Conservation (phyloP, 768 basidiomycete genomes). For the Lactifluus subvellereus region DNA sequence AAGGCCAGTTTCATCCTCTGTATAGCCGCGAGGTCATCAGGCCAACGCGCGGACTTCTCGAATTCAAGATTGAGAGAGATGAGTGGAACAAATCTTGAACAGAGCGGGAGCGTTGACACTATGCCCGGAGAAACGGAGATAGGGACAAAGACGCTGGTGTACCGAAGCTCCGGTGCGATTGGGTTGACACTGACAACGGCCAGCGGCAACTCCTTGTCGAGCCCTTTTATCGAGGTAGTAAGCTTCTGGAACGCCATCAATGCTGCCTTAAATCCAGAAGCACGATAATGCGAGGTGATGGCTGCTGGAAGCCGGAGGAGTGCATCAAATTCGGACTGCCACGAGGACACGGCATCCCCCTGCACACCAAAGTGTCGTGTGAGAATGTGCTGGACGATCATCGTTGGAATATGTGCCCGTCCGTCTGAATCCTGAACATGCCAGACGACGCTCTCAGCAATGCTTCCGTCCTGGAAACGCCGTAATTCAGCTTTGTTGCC, state of each 20-base stretch:
- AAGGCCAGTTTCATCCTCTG: conserved; percentile 94
- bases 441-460: conserved; percentile 95
- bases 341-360: conserved; percentile 45
- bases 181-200: conserved; percentile 72
- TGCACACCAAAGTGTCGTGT: conserved; percentile 67
- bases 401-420: conserved; percentile 66
- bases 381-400: conserved; percentile 72
- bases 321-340: conserved; percentile 55
- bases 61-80: conserved; percentile 82
- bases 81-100: conserved; percentile 59
- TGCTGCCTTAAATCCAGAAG: conserved; percentile 63
- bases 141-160: conserved; percentile 80
- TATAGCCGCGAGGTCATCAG: conserved; percentile 86
- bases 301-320: conserved; percentile 53
- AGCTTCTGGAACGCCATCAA: conserved; percentile 74
- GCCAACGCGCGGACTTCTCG: conserved; percentile 90
- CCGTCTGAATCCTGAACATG: conserved; percentile 77
- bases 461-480: conserved; percentile 93
- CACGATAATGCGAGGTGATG: conserved; percentile 39
- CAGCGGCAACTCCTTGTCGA: conserved; percentile 71
- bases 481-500: conserved; percentile 86
- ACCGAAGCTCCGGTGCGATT: conserved; percentile 66
- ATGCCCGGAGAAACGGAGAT: conserved; percentile 57
- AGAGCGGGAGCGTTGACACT: conserved; percentile 45
- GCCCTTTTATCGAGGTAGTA: conserved; percentile 65